Base-by-base conservation (phyloP, 176 grass and related monocot species). In the Rhynchospora tenuis region DNA sequence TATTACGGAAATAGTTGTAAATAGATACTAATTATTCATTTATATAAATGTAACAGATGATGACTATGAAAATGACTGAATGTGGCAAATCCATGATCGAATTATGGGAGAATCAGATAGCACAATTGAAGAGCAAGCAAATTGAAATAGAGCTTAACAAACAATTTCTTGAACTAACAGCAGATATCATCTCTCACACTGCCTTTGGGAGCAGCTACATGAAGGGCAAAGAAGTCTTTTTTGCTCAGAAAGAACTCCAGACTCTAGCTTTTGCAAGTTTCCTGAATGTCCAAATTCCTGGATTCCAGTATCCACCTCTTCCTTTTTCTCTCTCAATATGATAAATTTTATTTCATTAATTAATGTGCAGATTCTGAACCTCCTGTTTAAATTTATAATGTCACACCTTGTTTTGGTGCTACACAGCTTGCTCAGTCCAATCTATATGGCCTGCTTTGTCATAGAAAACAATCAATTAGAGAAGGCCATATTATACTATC, bases 151-250 rank as follows among this genome's bases (percentile, higher is more conserved):
- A 94, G n/a, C 7, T 91, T 1, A 29, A 88, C 48, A 68, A 14
- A 4, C 67, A 31, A 48, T 91, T 94, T 55, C 85, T 89, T 55
- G 89, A 92, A 78, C 74, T 94, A 27, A 88, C 88, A 24, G 89
- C 89, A 6, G 87, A 94, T 16, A 82, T 92, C 2, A 94, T 94
- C 81, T 90, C 90, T 31, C 90, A 86, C 65, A 87, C 92, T 42
- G 88, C 90, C 83, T 92, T 92, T 38, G 90, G 93, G 1, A 90
- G 93, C 78, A 92, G 84, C 86, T 95, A 83, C 56, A 63, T 29
- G 9, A 64, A 89, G 28, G 90, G 93, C 0, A 95, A 92, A 61
- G 90, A 92, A 86, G 88, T 95, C 84, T 90, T 95, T 64, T 7
- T 83, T 0, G 86, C 90, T 60, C 90, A 95, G 63, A 66, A 78